Evolutionary conservation across 1,284 basidiomycete species (phyloP).

Genomic region (Athelia sp.): DNA sequence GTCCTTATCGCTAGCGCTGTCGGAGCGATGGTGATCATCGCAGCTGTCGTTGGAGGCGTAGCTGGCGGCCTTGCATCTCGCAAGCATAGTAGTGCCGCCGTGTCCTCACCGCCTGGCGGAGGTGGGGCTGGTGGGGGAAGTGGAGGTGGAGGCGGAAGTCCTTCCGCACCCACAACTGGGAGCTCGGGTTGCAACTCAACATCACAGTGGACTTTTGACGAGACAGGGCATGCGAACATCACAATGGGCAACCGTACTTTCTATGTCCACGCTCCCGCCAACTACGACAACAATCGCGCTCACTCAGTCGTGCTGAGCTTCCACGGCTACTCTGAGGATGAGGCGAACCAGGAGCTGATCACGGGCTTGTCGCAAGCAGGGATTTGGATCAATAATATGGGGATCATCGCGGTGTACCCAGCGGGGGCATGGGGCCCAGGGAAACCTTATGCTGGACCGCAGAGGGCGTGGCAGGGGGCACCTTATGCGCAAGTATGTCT

Average conservation of each 20-base stretch:
- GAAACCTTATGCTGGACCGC: slow-evolving; percentile 7
- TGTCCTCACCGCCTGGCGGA: too few species aligned
- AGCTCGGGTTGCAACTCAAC: background rate
- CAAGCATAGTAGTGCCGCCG: background rate
- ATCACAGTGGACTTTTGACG: background rate
- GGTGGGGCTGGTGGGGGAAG: too few species aligned
- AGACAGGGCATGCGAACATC: slow-evolving; percentile 9
- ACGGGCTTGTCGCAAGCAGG: slow-evolving; percentile 11
- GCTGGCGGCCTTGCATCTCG: background rate
- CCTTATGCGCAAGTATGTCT: background rate
- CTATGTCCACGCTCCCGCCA: slow-evolving; percentile 13
- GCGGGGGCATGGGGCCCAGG: slow-evolving; percentile 12
- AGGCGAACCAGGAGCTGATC: slow-evolving; percentile 11
- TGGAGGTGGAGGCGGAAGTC: too few species aligned
- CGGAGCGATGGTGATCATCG: background rate
- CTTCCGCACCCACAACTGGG: too few species aligned
- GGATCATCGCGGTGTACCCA: slow-evolving; percentile 12
- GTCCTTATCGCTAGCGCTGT: too few species aligned
- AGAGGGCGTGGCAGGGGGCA: slow-evolving; percentile 3
- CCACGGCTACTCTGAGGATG: slow-evolving; percentile 11
- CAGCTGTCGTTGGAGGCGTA: background rate
- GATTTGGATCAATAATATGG: slow-evolving; percentile 7
- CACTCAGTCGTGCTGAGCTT: slow-evolving; percentile 14
- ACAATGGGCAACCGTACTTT: slow-evolving; percentile 13
- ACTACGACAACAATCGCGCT: slow-evolving; percentile 7